These are phyloP conservation scores for Allium fistulosum DNA, from an alignment of 106 monocot species.

Conservation along the genomic window DNA sequence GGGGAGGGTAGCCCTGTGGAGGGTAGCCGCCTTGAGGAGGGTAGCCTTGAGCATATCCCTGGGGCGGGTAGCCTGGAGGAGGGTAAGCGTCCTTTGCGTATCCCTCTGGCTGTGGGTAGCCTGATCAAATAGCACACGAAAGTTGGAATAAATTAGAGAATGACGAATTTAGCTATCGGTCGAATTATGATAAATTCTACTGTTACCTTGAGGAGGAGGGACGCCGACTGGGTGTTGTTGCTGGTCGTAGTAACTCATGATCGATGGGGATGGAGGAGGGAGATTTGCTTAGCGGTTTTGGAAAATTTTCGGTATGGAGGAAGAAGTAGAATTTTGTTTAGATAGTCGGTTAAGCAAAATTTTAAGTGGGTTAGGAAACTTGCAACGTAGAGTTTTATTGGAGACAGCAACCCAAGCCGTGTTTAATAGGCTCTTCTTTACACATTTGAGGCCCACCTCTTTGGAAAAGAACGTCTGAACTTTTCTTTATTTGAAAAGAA, in stretches of 20 bases:
- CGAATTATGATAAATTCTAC: background rate
- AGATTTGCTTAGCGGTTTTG: background rate
- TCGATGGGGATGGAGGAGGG: background rate
- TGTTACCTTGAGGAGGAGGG: constrained; percentile 64
- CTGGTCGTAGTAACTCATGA: constrained; percentile 81
- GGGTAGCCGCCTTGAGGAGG: constrained; percentile 23
- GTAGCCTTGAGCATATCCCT: constrained; percentile 50
- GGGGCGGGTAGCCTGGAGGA: constrained; percentile 15
- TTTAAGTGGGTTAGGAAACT: no score
- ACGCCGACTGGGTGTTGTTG: constrained; percentile 65
- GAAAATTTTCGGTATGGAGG: background rate
- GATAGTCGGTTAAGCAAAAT: background rate
- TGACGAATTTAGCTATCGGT: no score
- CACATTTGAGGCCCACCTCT: no score
- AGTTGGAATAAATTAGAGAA: no score
- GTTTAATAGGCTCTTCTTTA: no score
- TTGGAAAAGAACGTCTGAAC: no score
- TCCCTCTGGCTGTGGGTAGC: constrained; percentile 54
- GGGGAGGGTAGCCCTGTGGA: constrained; percentile 26
- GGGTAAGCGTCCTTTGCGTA: constrained; percentile 68
- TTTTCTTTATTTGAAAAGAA: no score
- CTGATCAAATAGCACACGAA: constrained; percentile 8
- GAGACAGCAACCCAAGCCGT: no score
- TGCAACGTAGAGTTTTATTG: no score
- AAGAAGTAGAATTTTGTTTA: background rate